Conservation (phyloP, 2,329 filamentous ascomycete species). For the Alternaria sp. region DNA sequence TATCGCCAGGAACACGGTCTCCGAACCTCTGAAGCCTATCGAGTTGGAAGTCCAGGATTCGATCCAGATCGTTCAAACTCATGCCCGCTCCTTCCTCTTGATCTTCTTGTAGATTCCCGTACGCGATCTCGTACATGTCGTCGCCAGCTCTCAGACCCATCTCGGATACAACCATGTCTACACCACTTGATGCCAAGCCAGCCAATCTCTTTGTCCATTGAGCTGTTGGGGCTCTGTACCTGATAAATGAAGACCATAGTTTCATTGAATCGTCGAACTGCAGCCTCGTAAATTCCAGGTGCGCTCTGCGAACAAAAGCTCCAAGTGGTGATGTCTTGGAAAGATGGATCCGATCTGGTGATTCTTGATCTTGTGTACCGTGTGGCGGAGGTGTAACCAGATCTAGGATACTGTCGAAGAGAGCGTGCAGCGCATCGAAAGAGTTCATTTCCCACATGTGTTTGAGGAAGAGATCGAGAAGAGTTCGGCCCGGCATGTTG, state of each 20-base stretch:
- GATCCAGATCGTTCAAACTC: conserved; percentile 81
- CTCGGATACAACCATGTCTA: conserved; percentile 67
- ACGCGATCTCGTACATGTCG: conserved; percentile 57
- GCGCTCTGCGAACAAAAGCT: conserved; percentile 75
- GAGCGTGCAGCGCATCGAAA: conserved; percentile 77
- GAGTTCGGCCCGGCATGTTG: conserved; percentile 72
- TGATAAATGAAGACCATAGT: conserved; percentile 83
- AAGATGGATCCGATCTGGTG: conserved; percentile 61
- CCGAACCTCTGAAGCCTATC: conserved; percentile 88
- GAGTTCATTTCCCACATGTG: conserved; percentile 85
- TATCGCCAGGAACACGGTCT: conserved; percentile 74
- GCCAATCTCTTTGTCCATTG: conserved; percentile 59
- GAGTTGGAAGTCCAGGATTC: conserved; percentile 85
- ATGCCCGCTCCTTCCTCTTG: conserved; percentile 54
- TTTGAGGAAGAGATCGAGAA: conserved; percentile 86
- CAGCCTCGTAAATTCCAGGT: conserved; percentile 79
- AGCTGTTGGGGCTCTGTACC: conserved; percentile 78
- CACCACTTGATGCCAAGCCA: conserved; percentile 41
- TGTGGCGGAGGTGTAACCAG: conserved; percentile 61
- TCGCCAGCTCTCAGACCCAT: conserved; percentile 62
- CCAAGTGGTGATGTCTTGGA: conserved; percentile 80
- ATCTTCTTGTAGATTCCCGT: conserved; percentile 55
- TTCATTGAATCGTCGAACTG: conserved; percentile 79
- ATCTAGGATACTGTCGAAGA: conserved; percentile 67
- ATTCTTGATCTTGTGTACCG: conserved; percentile 28